Conservation (phyloP, 1,139 yeast genomes). For the Yamadazyma dushanensis region DNA sequence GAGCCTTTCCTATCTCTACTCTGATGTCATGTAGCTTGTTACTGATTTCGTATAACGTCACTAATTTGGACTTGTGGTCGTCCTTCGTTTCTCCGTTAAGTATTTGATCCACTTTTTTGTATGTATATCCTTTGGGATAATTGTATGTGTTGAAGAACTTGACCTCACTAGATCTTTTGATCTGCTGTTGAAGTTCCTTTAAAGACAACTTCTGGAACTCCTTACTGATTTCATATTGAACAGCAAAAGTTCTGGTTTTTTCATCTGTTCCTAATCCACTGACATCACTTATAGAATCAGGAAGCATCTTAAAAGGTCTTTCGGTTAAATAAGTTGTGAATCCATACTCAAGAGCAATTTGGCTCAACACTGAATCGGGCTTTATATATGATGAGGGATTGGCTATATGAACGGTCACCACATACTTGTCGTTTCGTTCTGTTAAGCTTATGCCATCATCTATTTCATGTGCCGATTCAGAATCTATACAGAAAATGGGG, state of each 20-base stretch:
- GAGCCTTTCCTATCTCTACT: conserved; percentile 12
- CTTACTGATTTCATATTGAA: conserved; percentile 30
- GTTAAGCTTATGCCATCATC: conserved; percentile 87
- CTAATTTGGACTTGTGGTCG: conserved; percentile 26
- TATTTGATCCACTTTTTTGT: conserved; percentile 33
- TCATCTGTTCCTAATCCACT: conserved; percentile 58
- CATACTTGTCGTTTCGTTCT: conserved; percentile 30
- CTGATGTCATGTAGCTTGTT: conserved; percentile 26
- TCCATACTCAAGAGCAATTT: conserved; percentile 60
- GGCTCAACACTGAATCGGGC: conserved; percentile 50
- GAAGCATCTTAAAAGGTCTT: conserved; percentile 66
- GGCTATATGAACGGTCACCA: conserved; percentile 76
- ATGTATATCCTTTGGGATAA: conserved; percentile 41
- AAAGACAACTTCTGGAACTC: conserved; percentile 11
- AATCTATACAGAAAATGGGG: conserved; percentile 83
- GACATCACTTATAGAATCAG: conserved; percentile 49
- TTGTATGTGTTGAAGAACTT: conserved; percentile 24
- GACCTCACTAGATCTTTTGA: conserved; percentile 17
- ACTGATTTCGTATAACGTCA: conserved; percentile 30
- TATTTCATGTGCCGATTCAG: conserved; percentile 79
- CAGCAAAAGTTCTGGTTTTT: conserved; percentile 40
- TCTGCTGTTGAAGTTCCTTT: conserved; percentile 17
- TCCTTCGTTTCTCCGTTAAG: conserved; percentile 21
- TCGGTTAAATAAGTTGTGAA: conserved; percentile 79
- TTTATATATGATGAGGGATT: conserved; percentile 73